Evolutionary conservation across 495 filamentous ascomycete species (phyloP).

Genomic region (Thozetella sp.): DNA sequence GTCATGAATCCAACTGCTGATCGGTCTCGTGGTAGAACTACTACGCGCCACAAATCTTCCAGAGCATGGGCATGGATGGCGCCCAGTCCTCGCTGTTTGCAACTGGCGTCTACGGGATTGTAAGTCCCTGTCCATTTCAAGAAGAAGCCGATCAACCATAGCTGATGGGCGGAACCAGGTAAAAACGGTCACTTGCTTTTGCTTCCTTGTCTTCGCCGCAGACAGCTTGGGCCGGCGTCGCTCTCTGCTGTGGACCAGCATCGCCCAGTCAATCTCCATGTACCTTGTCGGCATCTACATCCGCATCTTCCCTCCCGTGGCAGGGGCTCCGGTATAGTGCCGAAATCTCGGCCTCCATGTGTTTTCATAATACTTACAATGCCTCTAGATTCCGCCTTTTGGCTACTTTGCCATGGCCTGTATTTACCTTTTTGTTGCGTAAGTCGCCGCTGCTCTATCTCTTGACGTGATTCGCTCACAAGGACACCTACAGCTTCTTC

Average conservation of each 20-base stretch:
- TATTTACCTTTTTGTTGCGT: constrained; percentile 67
- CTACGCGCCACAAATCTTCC: constrained; percentile 75
- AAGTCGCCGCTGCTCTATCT: not conserved
- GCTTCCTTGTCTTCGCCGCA: constrained; percentile 70
- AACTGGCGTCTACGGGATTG: constrained; percentile 66
- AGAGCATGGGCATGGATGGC: constrained; percentile 54
- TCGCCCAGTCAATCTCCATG: constrained; percentile 67
- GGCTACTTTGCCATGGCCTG: constrained; percentile 68
- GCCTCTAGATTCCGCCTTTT: constrained; percentile 45
- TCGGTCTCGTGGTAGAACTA: constrained; percentile 50
- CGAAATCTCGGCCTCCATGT: not conserved
- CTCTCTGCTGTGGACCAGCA: constrained; percentile 71
- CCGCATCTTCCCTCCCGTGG: constrained; percentile 61
- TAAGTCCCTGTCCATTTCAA: not conserved
- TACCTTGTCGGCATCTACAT: constrained; percentile 75
- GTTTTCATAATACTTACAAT: not conserved
- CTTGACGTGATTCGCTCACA: not conserved
- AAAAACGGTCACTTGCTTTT: constrained; percentile 55
- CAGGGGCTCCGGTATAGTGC: constrained; percentile 27
- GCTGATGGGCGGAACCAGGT: constrained; percentile 16
- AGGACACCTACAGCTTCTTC: constrained; percentile 46
- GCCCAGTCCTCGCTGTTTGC: constrained; percentile 56
- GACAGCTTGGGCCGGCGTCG: constrained; percentile 72
- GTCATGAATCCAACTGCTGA: constrained; percentile 9
- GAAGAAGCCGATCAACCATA: not conserved